Conservation (phyloP, 169 alveolate species). For the Theileria equi region DNA sequence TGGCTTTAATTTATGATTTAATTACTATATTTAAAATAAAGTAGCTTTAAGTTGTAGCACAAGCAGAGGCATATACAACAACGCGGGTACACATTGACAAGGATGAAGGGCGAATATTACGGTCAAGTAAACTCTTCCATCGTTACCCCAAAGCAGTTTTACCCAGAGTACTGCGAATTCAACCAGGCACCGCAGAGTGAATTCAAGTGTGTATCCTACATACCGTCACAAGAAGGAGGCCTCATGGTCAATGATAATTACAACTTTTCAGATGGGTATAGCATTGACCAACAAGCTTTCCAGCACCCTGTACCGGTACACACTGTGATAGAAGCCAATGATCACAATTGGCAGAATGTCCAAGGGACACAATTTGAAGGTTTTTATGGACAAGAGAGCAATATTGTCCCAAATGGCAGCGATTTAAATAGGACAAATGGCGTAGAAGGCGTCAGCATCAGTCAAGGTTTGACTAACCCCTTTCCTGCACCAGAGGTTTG, state of each 20-base stretch:
- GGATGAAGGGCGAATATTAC: conserved; percentile 13
- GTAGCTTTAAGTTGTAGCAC: too few relatives aligned
- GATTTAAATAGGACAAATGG: conserved; percentile 3
- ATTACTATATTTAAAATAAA: too few relatives aligned
- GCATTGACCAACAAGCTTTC: conserved; percentile 31
- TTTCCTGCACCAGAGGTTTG: not conserved
- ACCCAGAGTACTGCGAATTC: conserved; percentile 4
- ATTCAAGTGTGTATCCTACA: conserved; percentile 23
- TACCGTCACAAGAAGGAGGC: conserved; percentile 58
- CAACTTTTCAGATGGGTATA: conserved; percentile 59
- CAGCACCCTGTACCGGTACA: not conserved
- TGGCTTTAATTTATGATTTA: not conserved
- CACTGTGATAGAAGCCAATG: not conserved
- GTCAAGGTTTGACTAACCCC: too few relatives aligned
- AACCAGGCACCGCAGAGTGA: not conserved
- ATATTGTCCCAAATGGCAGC: conserved; percentile 1
- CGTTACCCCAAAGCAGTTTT: conserved; percentile 51
- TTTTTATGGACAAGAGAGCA: not conserved
- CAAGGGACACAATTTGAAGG: too few relatives aligned
- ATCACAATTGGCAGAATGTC: not conserved
- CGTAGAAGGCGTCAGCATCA: too few relatives aligned
- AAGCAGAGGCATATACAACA: too few relatives aligned
- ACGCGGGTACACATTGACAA: too few relatives aligned
- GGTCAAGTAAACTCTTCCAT: conserved; percentile 25
- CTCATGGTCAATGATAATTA: conserved; percentile 36